A percentile compares a stretch with the other conserved stretches of the same genome.
Conservation (phyloP, 1,139 yeast species). For the Geotrichum histeridarum region DNA sequence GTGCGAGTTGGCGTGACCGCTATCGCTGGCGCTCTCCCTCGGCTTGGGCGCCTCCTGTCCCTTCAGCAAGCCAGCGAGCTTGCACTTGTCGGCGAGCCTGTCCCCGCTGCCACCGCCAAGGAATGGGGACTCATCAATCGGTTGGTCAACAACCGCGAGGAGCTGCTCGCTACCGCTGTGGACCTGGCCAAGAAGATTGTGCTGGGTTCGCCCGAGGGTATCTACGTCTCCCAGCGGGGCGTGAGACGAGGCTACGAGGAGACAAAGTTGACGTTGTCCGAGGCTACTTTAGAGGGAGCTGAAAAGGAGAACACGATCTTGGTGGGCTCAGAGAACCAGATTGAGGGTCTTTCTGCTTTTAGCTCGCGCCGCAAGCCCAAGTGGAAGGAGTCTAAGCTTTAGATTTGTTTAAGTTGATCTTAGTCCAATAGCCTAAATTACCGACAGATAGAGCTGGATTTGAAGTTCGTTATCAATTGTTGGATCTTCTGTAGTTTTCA, state of each 20-base stretch:
- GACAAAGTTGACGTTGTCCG: slow-evolving; percentile 21
- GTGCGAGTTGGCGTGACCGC: slow-evolving; percentile 35
- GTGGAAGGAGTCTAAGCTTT: not conserved
- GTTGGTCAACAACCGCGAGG: slow-evolving; percentile 26
- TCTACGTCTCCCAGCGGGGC: slow-evolving; percentile 29
- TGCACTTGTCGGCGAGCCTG: slow-evolving; percentile 34
- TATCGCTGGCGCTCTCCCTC: slow-evolving; percentile 35
- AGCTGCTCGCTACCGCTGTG: slow-evolving; percentile 31
- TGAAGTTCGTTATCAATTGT: too few species aligned
- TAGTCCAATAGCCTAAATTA: too few species aligned
- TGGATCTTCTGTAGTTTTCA: too few species aligned
- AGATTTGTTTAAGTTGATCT: too few species aligned
- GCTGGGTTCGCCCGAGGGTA: slow-evolving; percentile 33
- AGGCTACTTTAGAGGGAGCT: slow-evolving; percentile 5
- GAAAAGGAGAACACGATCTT: not conserved
- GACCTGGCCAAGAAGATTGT: slow-evolving; percentile 28
- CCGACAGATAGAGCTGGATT: too few species aligned
- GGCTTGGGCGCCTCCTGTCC: slow-evolving; percentile 30
- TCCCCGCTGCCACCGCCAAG: slow-evolving; percentile 29
- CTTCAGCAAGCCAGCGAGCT: slow-evolving; percentile 33
- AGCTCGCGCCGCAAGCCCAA: not conserved
- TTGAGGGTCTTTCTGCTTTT: slow-evolving; percentile 9
- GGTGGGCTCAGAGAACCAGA: slow-evolving; percentile 12
- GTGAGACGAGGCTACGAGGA: slow-evolving; percentile 31
- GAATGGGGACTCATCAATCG: slow-evolving; percentile 34